These are phyloP conservation scores for Phragmites australis DNA, from an alignment of 176 grass and related monocot genomes.

Conservation along the genomic window DNA sequence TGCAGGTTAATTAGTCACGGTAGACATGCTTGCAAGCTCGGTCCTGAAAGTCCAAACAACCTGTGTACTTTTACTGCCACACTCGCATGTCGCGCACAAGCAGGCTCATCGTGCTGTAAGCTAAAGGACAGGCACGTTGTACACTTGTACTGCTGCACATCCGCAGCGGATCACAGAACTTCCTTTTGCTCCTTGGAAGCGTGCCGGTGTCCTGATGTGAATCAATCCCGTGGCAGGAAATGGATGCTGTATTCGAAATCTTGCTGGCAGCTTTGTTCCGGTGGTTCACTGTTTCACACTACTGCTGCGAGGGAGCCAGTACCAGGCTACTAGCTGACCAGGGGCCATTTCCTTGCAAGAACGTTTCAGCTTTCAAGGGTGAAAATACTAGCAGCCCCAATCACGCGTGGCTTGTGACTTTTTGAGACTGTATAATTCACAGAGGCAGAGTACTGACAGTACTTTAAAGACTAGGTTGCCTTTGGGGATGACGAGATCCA, in stretches of 20 bases:
- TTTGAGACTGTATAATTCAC: not conserved
- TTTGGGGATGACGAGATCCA: not conserved
- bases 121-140: conserved; percentile 21
- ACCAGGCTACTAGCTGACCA: not conserved
- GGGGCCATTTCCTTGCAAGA: not conserved
- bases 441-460: not conserved
- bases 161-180: not conserved
- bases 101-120: not conserved
- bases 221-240: not conserved
- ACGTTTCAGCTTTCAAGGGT: not conserved
- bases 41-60: not conserved
- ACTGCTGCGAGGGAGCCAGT: not conserved
- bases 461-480: not conserved
- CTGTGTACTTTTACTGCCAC: not conserved
- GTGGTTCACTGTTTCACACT: not conserved
- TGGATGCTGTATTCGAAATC: not conserved
- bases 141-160: not conserved
- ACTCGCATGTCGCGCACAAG: not conserved
- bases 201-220: not conserved
- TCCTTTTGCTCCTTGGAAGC: not conserved
- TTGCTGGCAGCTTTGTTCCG: not conserved
- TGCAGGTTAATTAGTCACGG: not conserved
- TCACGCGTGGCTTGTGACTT: not conserved
- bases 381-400: not conserved
- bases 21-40: not conserved